Evolutionary conservation across 208 protist genomes (phyloP).

Genomic region (Polymyxa betae): DNA sequence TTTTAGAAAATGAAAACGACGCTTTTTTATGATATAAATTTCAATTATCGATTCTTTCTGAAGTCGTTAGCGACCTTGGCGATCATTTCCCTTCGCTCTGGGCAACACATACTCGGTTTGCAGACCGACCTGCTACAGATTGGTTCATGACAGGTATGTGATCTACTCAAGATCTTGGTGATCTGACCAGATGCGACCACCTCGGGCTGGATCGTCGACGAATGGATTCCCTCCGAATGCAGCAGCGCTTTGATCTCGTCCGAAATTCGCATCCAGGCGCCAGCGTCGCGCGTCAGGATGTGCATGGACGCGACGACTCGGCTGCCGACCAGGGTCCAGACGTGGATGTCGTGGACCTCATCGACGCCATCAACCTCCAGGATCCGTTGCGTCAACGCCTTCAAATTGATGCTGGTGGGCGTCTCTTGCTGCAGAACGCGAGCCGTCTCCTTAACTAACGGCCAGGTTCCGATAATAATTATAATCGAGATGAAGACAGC

Average conservation of each 20-base stretch:
- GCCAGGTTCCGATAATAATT: slow-evolving; percentile 21
- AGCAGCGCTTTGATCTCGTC: neutral
- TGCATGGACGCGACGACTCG: slow-evolving; percentile 62
- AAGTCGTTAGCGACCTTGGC: neutral
- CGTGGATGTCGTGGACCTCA: slow-evolving; percentile 66
- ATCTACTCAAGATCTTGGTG: neutral
- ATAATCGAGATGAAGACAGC: slow-evolving; percentile 63
- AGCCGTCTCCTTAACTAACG: slow-evolving; percentile 42
- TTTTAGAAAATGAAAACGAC: too few species aligned
- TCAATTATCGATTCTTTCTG: neutral
- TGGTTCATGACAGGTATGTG: neutral
- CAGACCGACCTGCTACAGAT: neutral
- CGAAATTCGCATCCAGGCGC: neutral
- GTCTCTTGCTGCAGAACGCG: slow-evolving; percentile 56
- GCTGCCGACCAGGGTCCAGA: slow-evolving; percentile 60
- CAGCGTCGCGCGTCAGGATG: slow-evolving; percentile 53
- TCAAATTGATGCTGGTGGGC: slow-evolving; percentile 48
- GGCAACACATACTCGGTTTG: neutral
- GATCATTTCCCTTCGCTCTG: neutral
- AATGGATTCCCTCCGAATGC: neutral
- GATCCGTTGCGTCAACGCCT: slow-evolving; percentile 47
- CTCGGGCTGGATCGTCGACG: slow-evolving; percentile 49
- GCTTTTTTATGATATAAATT: too few species aligned
- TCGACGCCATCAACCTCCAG: slow-evolving; percentile 53
- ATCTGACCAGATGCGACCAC: neutral